These are phyloP conservation scores for Tulasnella sp. DNA, from an alignment of 768 basidiomycete genomes.

Conservation along the genomic window DNA sequence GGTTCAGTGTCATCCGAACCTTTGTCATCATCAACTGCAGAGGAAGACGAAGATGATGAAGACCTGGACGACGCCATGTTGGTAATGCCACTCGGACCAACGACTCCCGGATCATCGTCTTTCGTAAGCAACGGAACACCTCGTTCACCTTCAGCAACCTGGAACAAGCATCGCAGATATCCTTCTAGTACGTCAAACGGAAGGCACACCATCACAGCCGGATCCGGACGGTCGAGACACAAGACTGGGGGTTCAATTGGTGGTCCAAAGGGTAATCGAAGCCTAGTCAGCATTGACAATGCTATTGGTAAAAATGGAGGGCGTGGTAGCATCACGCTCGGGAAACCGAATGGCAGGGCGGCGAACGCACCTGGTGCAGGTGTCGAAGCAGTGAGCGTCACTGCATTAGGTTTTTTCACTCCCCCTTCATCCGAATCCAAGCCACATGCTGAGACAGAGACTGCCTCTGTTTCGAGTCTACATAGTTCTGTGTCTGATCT, in stretches of 20 bases:
- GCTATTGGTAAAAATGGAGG: slow-evolving; percentile 20
- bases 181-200: slow-evolving; percentile 25
- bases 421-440: too few species aligned
- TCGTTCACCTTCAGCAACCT: slow-evolving; percentile 5
- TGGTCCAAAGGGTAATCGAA: slow-evolving; percentile 36
- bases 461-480: too few species aligned
- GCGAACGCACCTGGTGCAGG: slow-evolving; percentile 53
- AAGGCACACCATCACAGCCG: slow-evolving; percentile 26
- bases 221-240: slow-evolving; percentile 18
- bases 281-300: slow-evolving; percentile 56
- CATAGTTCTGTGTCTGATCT: too few species aligned
- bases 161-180: slow-evolving; percentile 7
- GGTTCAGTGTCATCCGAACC: slow-evolving; percentile 13
- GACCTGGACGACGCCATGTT: slow-evolving; percentile 65
- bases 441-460: too few species aligned
- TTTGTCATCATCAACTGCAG: slow-evolving; percentile 15
- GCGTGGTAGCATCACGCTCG: slow-evolving; percentile 13
- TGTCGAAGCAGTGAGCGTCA: slow-evolving; percentile 63
- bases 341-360: slow-evolving; percentile 20
- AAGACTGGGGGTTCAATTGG: slow-evolving; percentile 22
- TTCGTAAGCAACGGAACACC: not conserved
- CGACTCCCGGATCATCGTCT: slow-evolving; percentile 3
- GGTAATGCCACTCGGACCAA: slow-evolving; percentile 45
- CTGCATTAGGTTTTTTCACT: slow-evolving; percentile 65
- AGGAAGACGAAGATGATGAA: slow-evolving; percentile 47